A percentile compares a stretch with the other conserved stretches of the same genome.
Conservation (phyloP, 2,329 filamentous ascomycete species). For the Fusarium miscanthi region DNA sequence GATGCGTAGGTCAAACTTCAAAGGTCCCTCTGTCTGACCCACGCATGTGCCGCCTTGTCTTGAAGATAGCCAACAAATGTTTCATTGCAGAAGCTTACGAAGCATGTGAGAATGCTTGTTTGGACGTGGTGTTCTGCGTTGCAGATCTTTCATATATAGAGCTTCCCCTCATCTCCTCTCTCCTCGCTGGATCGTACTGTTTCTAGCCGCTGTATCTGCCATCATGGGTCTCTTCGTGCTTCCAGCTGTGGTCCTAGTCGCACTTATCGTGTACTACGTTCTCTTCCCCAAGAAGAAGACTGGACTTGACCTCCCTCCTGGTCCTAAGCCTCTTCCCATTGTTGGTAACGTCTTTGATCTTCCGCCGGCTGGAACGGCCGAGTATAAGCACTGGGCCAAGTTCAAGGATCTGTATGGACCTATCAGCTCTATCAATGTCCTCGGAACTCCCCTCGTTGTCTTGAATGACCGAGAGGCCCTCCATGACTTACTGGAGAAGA, state of each 20-base stretch:
- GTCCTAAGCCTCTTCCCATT: conserved; percentile 59
- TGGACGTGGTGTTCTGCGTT: neutral
- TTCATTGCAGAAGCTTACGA: conserved; percentile 19
- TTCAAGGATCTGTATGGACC: conserved; percentile 53
- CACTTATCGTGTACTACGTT: conserved; percentile 22
- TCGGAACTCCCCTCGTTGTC: conserved; percentile 55
- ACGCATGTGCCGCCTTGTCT: neutral
- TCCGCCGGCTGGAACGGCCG: conserved; percentile 50
- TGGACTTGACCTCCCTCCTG: conserved; percentile 54
- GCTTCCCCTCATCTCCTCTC: neutral
- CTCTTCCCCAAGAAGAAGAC: conserved; percentile 7
- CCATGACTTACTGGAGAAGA: conserved; percentile 52
- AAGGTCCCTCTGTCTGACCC: conserved; percentile 8
- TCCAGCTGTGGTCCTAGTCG: conserved; percentile 18
- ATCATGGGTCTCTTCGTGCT: conserved; percentile 22
- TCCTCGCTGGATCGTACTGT: neutral
- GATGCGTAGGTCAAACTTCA: neutral
- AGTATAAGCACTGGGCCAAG: conserved; percentile 56
- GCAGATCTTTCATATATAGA: conserved; percentile 7
- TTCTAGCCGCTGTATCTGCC: neutral
- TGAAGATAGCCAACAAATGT: conserved; percentile 3
- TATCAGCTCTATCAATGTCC: conserved; percentile 53
- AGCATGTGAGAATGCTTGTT: conserved; percentile 1
- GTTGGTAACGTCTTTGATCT: conserved; percentile 63
- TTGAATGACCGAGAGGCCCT: conserved; percentile 52